phyloP scores from a whole-genome alignment of 768 basidiomycete species.

The Melanogaster broomeanus region DNA sequence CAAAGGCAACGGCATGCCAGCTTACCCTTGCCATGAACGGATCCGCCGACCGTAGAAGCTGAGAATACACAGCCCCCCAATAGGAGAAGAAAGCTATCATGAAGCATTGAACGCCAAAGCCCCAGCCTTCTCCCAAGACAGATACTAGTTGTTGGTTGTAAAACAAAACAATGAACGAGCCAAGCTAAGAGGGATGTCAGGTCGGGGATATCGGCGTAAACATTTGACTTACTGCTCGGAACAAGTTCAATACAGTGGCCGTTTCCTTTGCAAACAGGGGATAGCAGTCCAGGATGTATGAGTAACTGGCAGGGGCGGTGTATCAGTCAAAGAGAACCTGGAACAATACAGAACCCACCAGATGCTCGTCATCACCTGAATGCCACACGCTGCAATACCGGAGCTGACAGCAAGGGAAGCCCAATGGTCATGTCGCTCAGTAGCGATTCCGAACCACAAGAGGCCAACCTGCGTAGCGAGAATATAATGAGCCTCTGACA shows the following conservation, averaged over 20 bases:
- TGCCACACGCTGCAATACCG: not conserved
- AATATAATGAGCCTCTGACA: no score
- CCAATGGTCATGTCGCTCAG: not conserved
- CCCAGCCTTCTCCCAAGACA: not conserved
- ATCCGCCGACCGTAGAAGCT: not conserved
- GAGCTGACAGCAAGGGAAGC: not conserved
- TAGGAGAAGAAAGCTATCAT: not conserved
- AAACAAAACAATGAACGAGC: not conserved
- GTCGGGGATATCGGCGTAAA: not conserved
- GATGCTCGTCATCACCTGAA: not conserved
- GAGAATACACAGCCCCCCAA: not conserved
- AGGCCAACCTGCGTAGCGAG: not conserved
- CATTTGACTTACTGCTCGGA: not conserved
- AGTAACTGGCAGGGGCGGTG: not conserved
- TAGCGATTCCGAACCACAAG: not conserved
- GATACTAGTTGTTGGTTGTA: not conserved
- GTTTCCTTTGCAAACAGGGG: not conserved
- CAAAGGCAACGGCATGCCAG: no score
- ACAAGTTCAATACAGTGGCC: not conserved
- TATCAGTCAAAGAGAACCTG: not conserved
- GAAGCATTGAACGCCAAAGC: not conserved
- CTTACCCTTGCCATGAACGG: not conserved
- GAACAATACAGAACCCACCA: not conserved
- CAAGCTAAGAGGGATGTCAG: not conserved
- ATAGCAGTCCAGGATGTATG: not conserved